Evolutionary conservation across 257 asterid genomes (phyloP).

Genomic region (Solanum raphanifolium): DNA sequence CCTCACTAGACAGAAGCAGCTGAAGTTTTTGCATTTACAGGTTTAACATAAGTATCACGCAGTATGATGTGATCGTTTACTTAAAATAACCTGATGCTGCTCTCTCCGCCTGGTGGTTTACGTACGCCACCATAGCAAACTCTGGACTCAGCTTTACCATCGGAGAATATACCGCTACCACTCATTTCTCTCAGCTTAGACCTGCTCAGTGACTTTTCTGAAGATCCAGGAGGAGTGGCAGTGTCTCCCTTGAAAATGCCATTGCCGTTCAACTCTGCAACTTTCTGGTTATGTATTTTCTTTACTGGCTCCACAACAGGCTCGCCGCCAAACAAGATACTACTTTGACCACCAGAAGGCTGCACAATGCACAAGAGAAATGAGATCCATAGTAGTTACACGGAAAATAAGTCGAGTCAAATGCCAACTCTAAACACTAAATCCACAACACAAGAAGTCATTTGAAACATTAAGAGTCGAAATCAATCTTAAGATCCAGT

Average conservation of each 20-base stretch:
- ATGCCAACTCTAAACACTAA: background rate
- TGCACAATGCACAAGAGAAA: conserved; percentile 11
- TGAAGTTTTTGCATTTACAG: background rate
- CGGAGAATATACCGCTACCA: conserved; percentile 70
- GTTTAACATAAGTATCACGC: background rate
- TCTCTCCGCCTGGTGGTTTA: conserved; percentile 87
- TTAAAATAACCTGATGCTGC: conserved; percentile 78
- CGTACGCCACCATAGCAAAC: conserved; percentile 83
- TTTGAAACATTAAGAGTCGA: background rate
- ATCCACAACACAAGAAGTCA: background rate
- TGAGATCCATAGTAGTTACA: background rate
- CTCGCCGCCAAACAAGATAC: conserved; percentile 64
- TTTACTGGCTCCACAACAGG: conserved; percentile 48
- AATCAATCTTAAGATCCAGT: background rate
- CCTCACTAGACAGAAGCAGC: background rate
- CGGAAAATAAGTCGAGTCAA: background rate
- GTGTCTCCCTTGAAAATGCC: conserved; percentile 75
- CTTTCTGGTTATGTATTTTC: conserved; percentile 62
- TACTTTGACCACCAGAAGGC: conserved; percentile 97
- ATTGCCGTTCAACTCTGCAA: conserved; percentile 75
- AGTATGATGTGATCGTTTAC: background rate
- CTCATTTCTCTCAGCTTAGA: conserved; percentile 87
- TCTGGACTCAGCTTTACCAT: conserved; percentile 61
- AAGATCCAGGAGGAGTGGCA: conserved; percentile 39
- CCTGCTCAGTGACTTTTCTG: conserved; percentile 66